Base-by-base conservation (phyloP, 192 early-diverging fungal species). In the Backusella morwellensis region DNA sequence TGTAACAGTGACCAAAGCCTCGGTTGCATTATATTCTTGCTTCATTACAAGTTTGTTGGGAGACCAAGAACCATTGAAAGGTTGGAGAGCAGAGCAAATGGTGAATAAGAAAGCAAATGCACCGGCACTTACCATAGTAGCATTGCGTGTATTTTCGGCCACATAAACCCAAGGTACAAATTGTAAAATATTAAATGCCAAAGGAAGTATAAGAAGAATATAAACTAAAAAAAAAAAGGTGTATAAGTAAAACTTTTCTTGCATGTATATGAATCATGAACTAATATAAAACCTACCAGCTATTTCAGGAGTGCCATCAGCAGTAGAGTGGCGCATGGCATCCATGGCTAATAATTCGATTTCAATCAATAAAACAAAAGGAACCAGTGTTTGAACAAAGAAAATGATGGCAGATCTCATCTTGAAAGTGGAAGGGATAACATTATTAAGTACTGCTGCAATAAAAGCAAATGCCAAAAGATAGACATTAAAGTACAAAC, bases 231-330 rank as follows among this genome's bases (percentile, higher is more conserved):
- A 11, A 11, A 40, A 9, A 11, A 11, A 11, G 12, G 19, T 50
- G 12, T 9, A 17, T 41, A 40, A 40, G n/a, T 1, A 75, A 23
- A 41, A 8, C 0, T 15, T 26, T 35, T 15, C 1, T 40, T 19
- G n/a, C 4, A 34, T 42, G 12, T 15, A 8, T 80, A 76, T 82
- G 83, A 81, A 78, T 35, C 6, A 32, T 47, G 32, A 42, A 15
- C 38, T 0, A 44, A 14, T 17, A 38, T 70, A 35, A 70, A 26
- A 47, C 19, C 5, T 66, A 63, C 52, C 56, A 14, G 85, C 78
- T 70, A 85, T 73, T 56, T 86, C 81, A 17, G 87, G 85, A 6
- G 87, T 86, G 26, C 87, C 87, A 35, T 88, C 87, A 38, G 86
- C 84, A 41, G 84, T 78, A 26, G 85, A 84, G 35, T 86, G 85